Base-by-base conservation (phyloP, 2,329 filamentous ascomycete genomes). In the Trichoderma semiorbis region DNA sequence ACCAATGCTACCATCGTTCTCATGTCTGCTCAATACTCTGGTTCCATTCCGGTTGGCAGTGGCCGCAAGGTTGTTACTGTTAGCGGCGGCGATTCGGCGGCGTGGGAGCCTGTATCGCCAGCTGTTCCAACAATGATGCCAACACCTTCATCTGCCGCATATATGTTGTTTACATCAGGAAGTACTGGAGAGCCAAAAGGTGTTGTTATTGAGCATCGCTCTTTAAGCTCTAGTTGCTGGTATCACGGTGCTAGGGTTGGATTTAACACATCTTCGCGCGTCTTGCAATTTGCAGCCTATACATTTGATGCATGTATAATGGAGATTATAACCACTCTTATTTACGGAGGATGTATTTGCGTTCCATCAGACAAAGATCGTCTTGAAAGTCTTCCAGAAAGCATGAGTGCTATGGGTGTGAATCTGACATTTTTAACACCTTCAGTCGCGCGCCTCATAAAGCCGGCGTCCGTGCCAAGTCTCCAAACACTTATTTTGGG, bases 261-360 rank as follows among this genome's bases (percentile, higher is more conserved):
- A 36, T 36, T 36, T 16, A 7, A 16, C 34, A 36, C 34, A 36
- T 36, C 34, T 16, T 5, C 83, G 84, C 69, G 76, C 74, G 26
- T 82, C 83, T 67, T 82, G 81, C 62, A 74, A 14, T 76, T 74
- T 34, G 47, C 71, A 4, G 64, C 73, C 3, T 72, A 73, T 28
- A 57, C 39, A 5, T 75, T 75, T 28, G 75, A 75, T 64, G 74
- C 60, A 1, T 32, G 61, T 55, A 55, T 21, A 55, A 36, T 36
- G 34, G 34, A 36, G 34, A 36, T 36, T 36, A 36, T 36, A 36
- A 70, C 74, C 7, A 73, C 75, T 24, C 39, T 72, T n/a, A 11
- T 21, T 30, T 34, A 39, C 28, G 67, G 67, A n/a, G 67, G 57
- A n/a, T 70, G 67, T 32, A 5, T 70, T 18, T 70, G 67, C 21